A percentile compares a stretch with the other conserved stretches of the same genome.
phyloP scores from a whole-genome alignment of 1,284 basidiomycete species.

The Gymnopus androsaceus region DNA sequence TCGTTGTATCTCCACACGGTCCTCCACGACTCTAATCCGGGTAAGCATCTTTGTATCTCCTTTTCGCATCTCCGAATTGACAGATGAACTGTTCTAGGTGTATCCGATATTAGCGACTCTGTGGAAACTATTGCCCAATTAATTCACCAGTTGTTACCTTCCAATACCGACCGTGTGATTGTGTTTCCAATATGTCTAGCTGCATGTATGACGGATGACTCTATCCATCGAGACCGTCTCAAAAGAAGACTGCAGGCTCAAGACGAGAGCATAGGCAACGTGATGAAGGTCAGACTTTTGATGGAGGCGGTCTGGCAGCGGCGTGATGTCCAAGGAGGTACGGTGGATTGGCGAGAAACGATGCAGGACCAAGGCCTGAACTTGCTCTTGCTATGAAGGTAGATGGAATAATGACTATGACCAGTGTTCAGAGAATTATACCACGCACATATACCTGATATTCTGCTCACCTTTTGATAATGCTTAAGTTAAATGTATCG shows the following conservation, averaged over 20 bases:
- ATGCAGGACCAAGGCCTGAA: conserved; percentile 55
- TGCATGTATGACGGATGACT: conserved; percentile 70
- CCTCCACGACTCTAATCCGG: conserved; percentile 64
- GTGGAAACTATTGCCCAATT: conserved; percentile 56
- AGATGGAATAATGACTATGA: too few relatives aligned
- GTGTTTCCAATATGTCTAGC: conserved; percentile 73
- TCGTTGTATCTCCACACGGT: conserved; percentile 72
- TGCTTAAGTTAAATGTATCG: too few relatives aligned
- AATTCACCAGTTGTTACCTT: conserved; percentile 54
- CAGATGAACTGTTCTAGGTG: conserved; percentile 46
- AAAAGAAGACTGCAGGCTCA: conserved; percentile 55
- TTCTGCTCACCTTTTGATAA: too few relatives aligned
- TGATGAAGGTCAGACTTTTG: conserved; percentile 57
- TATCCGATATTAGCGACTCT: conserved; percentile 67
- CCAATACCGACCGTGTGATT: conserved; percentile 63
- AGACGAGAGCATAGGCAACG: conserved; percentile 63
- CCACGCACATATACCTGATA: too few relatives aligned
- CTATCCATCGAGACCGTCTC: conserved; percentile 58
- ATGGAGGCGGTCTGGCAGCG: conserved; percentile 71
- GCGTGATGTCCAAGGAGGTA: conserved; percentile 52
- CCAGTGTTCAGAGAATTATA: too few relatives aligned
- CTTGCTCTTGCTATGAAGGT: conserved; percentile 58
- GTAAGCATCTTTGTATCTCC: conserved; percentile 40
- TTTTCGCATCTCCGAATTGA: conserved; percentile 2
- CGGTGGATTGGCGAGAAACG: conserved; percentile 65